Evolutionary conservation across 257 asterid genomes (phyloP), one percentile per base, ranked within the genome.

Genomic region (Ajuga chamaepitys): DNA sequence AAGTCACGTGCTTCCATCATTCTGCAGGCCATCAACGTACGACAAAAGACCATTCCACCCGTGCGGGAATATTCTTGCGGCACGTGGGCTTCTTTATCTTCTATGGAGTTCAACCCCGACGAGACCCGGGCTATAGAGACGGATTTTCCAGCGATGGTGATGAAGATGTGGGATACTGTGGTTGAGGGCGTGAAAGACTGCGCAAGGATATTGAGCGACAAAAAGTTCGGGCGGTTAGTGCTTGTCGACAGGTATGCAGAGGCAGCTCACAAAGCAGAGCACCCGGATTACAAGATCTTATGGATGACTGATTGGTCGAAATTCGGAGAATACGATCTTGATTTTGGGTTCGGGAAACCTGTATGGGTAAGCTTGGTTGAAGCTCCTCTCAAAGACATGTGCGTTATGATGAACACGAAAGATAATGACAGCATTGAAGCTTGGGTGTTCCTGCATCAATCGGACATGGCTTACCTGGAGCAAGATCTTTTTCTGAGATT

Each of bases 281-380:
- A 20, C 13, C n/a, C n/a, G n/a, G n/a, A n/a, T n/a, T n/a, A n/a
- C n/a, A n/a, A n/a, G n/a, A n/a, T n/a, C n/a, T n/a, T 58, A 1
- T n/a, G 56, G 21, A 48, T 77, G 13, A 61, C 76, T 30, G 76
- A 81, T 59, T 75, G 75, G 81, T 78, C 80, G 8, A 74, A 69
- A 26, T 68, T 81, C 9, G 75, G 73, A 1, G 41, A 67, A 10
- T 74, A 81, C 46, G 81, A 75, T 55, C 73, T 74, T 2, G 82
- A 81, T 53, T 75, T 81, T 44, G 84, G 84, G 2, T 74, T n/a
- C n/a, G n/a, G n/a, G n/a, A n/a, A n/a, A n/a, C n/a, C n/a, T n/a
- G n/a, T n/a, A n/a, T n/a, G n/a, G n/a, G n/a, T n/a, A n/a, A n/a
- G n/a, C n/a, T n/a, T n/a, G n/a, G n/a, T n/a, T n/a, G n/a, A n/a